Conservation (phyloP, 768 basidiomycete species). For the Xanthoconium purpureum region DNA sequence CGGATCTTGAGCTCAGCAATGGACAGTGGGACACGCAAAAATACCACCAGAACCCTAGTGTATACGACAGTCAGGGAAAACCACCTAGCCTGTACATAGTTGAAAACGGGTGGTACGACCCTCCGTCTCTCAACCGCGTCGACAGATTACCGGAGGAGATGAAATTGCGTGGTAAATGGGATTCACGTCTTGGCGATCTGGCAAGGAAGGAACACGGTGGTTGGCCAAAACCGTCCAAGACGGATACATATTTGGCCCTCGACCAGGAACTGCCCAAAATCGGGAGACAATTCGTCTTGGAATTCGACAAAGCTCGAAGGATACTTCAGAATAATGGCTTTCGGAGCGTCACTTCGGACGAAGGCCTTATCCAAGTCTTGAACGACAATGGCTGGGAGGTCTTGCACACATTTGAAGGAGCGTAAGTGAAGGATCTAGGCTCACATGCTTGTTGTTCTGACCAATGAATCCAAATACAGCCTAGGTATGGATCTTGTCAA, state of each 20-base stretch:
- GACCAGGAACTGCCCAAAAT: slow-evolving; percentile 16
- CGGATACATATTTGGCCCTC: slow-evolving; percentile 19
- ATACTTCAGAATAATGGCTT: slow-evolving; percentile 16
- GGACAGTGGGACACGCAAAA: slow-evolving; percentile 38
- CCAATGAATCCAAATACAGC: slow-evolving; percentile 19
- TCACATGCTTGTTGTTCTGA: slow-evolving; percentile 5
- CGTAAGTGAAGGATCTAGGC: slow-evolving; percentile 27
- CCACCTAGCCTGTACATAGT: slow-evolving; percentile 33
- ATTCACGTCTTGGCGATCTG: slow-evolving; percentile 11
- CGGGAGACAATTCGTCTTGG: slow-evolving; percentile 20
- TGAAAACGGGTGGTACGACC: slow-evolving; percentile 42
- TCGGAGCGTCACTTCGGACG: slow-evolving; percentile 22
- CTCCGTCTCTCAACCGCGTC: slow-evolving; percentile 35
- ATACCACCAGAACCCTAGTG: slow-evolving; percentile 33
- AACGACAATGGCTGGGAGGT: slow-evolving; percentile 36
- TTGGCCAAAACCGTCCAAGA: slow-evolving; percentile 23
- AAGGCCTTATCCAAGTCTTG: slow-evolving; percentile 28
- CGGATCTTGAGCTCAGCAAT: slow-evolving; percentile 34
- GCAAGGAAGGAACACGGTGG: slow-evolving; percentile 16
- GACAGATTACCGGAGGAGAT: slow-evolving; percentile 34
- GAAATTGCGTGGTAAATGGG: slow-evolving; percentile 33
- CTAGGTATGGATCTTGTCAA: slow-evolving; percentile 44
- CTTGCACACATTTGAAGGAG: slow-evolving; percentile 38
- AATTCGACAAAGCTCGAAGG: slow-evolving; percentile 22
- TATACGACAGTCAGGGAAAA: slow-evolving; percentile 20